Percentiles rank a stretch among this genome's conserved stretches.
These are phyloP conservation scores for Kodamaea suecica DNA, from an alignment of 1,139 yeast species.

Conservation along the genomic window DNA sequence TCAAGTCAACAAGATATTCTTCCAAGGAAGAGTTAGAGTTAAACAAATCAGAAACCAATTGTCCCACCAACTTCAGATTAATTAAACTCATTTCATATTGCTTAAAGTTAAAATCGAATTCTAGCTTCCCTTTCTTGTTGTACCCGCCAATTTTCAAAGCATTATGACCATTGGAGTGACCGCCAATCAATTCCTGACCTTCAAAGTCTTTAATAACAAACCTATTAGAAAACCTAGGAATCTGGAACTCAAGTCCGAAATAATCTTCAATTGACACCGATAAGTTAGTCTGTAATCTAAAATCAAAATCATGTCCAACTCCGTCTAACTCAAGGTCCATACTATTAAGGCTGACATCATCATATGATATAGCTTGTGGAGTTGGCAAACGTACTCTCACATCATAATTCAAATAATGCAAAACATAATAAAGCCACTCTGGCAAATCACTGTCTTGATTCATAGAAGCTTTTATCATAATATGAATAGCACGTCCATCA, in stretches of 20 bases:
- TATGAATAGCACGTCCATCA: conserved; percentile 19
- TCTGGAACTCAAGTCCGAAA: conserved; percentile 13
- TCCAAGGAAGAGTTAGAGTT: conserved; percentile 8
- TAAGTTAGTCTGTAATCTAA: conserved; percentile 13
- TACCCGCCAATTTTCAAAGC: conserved; percentile 10
- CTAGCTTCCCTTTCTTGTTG: conserved; percentile 1
- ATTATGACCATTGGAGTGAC: conserved; percentile 14
- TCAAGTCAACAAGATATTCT: conserved; percentile 15
- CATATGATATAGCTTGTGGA: conserved; percentile 3
- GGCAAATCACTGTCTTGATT: conserved; percentile 19
- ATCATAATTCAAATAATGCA: conserved; percentile 16
- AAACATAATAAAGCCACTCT: conserved; percentile 24
- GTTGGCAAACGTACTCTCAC: conserved; percentile 12
- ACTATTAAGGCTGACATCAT: conserved; percentile 4
- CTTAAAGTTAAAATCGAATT: conserved; percentile 11
- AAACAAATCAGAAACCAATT: conserved; percentile 14
- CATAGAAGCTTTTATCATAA: conserved; percentile 16
- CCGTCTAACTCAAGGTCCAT: conserved; percentile 12
- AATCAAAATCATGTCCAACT: conserved; percentile 4
- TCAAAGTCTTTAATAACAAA: conserved; percentile 12
- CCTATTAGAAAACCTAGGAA: conserved; percentile 16
- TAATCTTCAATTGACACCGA: conserved; percentile 12
- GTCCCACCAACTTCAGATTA: conserved; percentile 17
- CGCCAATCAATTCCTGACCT: conserved; percentile 11
- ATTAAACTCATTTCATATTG: conserved; percentile 14